Conservation (phyloP, 148 eudicot species). For the Hydrangea macrophylla region DNA sequence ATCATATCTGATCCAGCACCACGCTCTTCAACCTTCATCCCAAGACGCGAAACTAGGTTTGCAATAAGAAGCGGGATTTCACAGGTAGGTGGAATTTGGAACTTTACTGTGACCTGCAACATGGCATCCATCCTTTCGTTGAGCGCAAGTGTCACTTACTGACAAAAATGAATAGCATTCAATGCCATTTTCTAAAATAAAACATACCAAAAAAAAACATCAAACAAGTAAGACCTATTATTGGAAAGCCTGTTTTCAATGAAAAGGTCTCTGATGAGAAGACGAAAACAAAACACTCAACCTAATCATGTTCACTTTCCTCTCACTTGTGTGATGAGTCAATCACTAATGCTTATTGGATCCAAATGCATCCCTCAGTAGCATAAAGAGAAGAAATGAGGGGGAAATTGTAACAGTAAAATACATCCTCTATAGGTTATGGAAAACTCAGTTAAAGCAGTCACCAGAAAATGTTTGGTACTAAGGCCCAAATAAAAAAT, state of each 20-base stretch:
- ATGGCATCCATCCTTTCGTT: slow-evolving; percentile 12
- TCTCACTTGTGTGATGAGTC: neutral
- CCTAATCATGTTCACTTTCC: neutral
- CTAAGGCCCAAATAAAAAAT: neutral
- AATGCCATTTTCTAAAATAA: neutral
- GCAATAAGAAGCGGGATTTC: slow-evolving; percentile 78
- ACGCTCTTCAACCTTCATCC: slow-evolving; percentile 48
- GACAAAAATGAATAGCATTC: slow-evolving; percentile 1
- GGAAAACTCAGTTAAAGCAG: no score
- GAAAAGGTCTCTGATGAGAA: neutral
- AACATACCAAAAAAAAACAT: neutral
- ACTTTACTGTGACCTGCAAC: slow-evolving; percentile 79
- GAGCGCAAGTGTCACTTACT: neutral
- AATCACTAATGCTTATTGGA: no score
- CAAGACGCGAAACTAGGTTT: slow-evolving; percentile 75
- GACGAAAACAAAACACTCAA: neutral
- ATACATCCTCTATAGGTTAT: no score
- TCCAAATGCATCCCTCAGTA: no score
- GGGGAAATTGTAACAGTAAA: no score
- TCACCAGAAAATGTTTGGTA: no score
- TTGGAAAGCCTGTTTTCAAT: neutral
- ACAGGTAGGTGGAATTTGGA: slow-evolving; percentile 73
- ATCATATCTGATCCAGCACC: slow-evolving; percentile 70
- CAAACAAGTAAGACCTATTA: neutral
- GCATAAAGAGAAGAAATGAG: no score